Percentiles rank a stretch among this genome's conserved stretches.
Conservation (phyloP, 805 yeast genomes). For the Monosporozyma servazzii region DNA sequence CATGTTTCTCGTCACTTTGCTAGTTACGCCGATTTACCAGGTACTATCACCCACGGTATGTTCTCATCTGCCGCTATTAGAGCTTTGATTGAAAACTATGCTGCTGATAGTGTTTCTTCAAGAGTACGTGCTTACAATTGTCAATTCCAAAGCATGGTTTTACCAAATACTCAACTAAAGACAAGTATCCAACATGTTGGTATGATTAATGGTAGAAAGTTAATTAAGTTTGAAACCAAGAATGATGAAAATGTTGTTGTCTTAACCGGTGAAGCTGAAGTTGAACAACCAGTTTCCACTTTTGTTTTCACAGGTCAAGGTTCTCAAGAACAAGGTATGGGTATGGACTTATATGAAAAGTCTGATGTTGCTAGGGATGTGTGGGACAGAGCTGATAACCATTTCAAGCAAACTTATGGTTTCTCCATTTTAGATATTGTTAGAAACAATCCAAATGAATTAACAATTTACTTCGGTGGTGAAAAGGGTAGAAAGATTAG, state of each 20-base stretch:
- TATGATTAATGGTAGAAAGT: constrained; percentile 98
- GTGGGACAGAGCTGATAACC: constrained; percentile 96
- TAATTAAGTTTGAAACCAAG: constrained; percentile 82
- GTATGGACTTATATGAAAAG: constrained; percentile 92
- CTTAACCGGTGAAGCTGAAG: constrained; percentile 92
- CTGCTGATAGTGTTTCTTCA: constrained; percentile 92
- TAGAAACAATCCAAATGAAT: constrained; percentile 87
- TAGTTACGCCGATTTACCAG: constrained; percentile 85
- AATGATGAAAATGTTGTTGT: constrained; percentile 78
- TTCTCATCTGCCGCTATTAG: constrained; percentile 93
- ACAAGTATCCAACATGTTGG: constrained; percentile 92
- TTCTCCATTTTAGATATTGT: constrained; percentile 96
- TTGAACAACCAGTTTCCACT: constrained; percentile 95
- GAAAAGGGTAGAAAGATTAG: constrained; percentile 91
- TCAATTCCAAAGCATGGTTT: constrained; percentile 90
- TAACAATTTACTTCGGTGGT: constrained; percentile 96
- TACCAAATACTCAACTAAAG: constrained; percentile 84
- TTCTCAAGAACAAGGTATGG: constrained; percentile 99
- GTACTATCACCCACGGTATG: constrained; percentile 99
- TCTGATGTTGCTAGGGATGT: constrained; percentile 89
- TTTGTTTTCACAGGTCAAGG: constrained; percentile 99
- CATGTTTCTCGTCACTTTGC: constrained; percentile 96
- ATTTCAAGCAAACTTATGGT: constrained; percentile 89
- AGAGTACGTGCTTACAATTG: constrained; percentile 93
- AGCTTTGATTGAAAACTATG: constrained; percentile 94